Base-by-base conservation (phyloP, 306 rosid species). In the Acmispon strigosus region DNA sequence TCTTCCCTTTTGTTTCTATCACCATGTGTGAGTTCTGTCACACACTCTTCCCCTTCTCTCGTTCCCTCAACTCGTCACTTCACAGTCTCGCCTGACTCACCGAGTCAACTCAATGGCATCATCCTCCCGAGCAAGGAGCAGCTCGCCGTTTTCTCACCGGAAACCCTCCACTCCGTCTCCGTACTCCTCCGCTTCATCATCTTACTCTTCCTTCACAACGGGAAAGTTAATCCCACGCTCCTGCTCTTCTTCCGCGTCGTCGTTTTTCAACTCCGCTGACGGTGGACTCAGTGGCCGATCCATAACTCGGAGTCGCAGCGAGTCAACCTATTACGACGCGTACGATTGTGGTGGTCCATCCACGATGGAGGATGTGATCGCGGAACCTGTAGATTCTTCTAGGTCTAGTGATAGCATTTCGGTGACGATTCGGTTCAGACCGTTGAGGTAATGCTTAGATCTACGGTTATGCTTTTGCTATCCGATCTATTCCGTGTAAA, bases 391-490 rank as follows among this genome's bases (percentile, higher is more conserved):
- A 10, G 96, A 87, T 57, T 69, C 85, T 22, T 78, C 87, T 39
- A 77, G 78, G 73, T 73, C 84, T 6, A 82, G 86, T 56, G 99
- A 95, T 69, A 95, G 99, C 79, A 94, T 94, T 67, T 91, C 96
- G 45, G 99, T 91, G 75, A 91, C 97, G 75, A 85, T 94, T 83
- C 96, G 99, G 78, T 95, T 95, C 79, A 84, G 99, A 70, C 99
- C 99, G 12, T 70, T 95, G 86, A 95, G 99, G 97, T 95, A 89
- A 82, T 74, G 71, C 72, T 58, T 83, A 80, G 97, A 91, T 95
- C 96, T 81, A 83, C 37, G 55, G 15, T 24, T 29, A 11, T 17
- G 18, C 67, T 72, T 73, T 80, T 17, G n/a, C 67, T 72, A 75
- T 80, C 88, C 75, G 96, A 90, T 93, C 92, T 81, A 59, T 17